These are phyloP conservation scores for Myriosclerotinia curreyana DNA, from an alignment of 2,329 filamentous ascomycete genomes.

Conservation along the genomic window DNA sequence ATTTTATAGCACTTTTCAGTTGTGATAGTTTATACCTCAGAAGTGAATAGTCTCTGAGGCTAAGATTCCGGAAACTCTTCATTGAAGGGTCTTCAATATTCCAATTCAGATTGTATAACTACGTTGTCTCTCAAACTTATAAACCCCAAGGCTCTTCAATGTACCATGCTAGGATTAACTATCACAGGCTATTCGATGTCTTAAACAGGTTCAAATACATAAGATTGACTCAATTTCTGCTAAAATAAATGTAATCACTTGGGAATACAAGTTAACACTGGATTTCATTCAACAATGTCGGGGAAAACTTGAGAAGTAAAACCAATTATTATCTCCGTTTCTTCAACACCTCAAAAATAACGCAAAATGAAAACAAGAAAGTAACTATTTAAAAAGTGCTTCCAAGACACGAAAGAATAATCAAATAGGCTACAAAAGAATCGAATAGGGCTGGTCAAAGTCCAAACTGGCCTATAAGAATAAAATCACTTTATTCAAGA, in stretches of 20 bases:
- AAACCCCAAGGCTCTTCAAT: too few species aligned
- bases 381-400: not conserved
- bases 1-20: too few species aligned
- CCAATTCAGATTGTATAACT: too few species aligned
- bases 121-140: too few species aligned
- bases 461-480: not conserved
- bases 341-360: rapidly evolving
- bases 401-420: not conserved
- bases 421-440: not conserved
- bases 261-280: not conserved
- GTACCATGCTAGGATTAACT: too few species aligned
- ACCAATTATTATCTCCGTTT: not conserved
- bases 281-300: not conserved
- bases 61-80: too few species aligned
- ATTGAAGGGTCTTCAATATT: too few species aligned
- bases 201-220: not conserved
- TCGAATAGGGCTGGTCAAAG: not conserved
- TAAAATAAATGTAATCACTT: too few species aligned
- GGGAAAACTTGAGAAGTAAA: not conserved
- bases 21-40: too few species aligned
- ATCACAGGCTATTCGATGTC: too few species aligned
- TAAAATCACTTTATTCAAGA: not conserved
- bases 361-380: not conserved
- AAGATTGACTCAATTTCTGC: not conserved
- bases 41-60: too few species aligned